These are phyloP conservation scores for Ogataea hybrid DNA, from an alignment of 1,139 yeast genomes.

Conservation along the genomic window DNA sequence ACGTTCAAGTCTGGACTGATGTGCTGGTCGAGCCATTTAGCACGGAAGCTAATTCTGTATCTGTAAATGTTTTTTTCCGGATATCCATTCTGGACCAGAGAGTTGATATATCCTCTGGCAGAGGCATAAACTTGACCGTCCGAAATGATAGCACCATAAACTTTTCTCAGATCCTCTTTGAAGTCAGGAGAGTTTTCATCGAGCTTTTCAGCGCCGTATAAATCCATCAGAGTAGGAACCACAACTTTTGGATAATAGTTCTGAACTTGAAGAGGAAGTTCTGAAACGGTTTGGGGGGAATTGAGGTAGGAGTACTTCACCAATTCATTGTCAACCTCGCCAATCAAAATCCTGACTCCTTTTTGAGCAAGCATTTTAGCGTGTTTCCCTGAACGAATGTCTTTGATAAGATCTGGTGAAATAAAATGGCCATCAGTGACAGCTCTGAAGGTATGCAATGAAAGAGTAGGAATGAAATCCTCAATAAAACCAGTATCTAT, in stretches of 20 bases:
- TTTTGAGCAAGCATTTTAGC: conserved; percentile 28
- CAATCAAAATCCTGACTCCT: conserved; percentile 33
- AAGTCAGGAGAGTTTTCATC: conserved; percentile 22
- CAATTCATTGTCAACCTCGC: conserved; percentile 40
- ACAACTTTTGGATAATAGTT: conserved; percentile 37
- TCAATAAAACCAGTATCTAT: conserved; percentile 24
- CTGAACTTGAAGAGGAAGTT: conserved; percentile 32
- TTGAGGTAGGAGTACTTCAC: conserved; percentile 34
- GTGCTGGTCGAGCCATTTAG: conserved; percentile 31
- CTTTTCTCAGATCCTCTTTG: conserved; percentile 24
- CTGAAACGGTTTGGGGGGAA: conserved; percentile 31
- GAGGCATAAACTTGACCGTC: conserved; percentile 42
- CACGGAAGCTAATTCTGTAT: conserved; percentile 35
- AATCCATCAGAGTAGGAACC: conserved; percentile 30
- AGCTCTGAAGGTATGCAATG: conserved; percentile 39
- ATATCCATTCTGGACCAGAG: conserved; percentile 29
- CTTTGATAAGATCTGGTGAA: conserved; percentile 30
- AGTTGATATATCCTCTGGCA: conserved; percentile 34
- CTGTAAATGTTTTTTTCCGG: conserved; percentile 32
- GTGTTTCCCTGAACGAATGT: conserved; percentile 35
- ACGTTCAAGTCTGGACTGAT: conserved; percentile 30
- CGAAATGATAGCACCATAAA: conserved; percentile 37
- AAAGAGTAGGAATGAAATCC: conserved; percentile 32
- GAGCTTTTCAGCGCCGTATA: conserved; percentile 29
- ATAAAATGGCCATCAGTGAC: conserved; percentile 39